A percentile compares a stretch with the other conserved stretches of the same genome.
These are phyloP conservation scores for Penicillium frequentans DNA, from an alignment of 2,329 filamentous ascomycete species.

Conservation along the genomic window DNA sequence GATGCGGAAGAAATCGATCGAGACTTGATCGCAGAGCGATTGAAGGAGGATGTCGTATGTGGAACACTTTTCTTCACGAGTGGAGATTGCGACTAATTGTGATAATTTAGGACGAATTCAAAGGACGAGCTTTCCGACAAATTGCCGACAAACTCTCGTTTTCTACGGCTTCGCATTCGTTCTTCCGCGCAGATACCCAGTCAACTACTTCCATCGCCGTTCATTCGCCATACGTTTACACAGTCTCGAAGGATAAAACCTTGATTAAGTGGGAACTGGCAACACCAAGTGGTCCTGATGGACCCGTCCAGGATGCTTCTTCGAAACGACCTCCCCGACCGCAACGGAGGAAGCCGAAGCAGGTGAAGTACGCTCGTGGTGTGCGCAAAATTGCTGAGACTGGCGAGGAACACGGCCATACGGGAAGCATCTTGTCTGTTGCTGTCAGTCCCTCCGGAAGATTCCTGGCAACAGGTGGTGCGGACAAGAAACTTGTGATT, in stretches of 20 bases:
- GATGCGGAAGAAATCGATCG: constrained; percentile 92
- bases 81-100: constrained; percentile 13
- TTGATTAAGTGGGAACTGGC: constrained; percentile 88
- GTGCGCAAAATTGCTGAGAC: constrained; percentile 42
- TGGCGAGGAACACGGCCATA: constrained; percentile 67
- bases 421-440: constrained; percentile 75
- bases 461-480: constrained; percentile 86
- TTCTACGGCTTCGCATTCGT: constrained; percentile 63
- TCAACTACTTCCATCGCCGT: constrained; percentile 77
- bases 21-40: constrained; percentile 84
- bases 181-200: constrained; percentile 77
- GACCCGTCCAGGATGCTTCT: constrained; percentile 64
- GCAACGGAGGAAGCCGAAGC: constrained; percentile 46
- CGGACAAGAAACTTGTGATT: constrained; percentile 80
- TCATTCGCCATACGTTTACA: constrained; percentile 80
- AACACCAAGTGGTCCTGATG: constrained; percentile 45
- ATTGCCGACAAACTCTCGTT: constrained; percentile 75
- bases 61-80: not conserved
- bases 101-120: constrained; percentile 67
- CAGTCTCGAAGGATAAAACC: constrained; percentile 78
- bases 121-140: constrained; percentile 82
- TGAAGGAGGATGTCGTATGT: constrained; percentile 80
- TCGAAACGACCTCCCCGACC: constrained; percentile 58
- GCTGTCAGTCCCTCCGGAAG: constrained; percentile 87
- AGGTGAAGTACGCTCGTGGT: constrained; percentile 51